phyloP scores from a whole-genome alignment of 352 stramenopile species.

The Phytophthora kernoviae region DNA sequence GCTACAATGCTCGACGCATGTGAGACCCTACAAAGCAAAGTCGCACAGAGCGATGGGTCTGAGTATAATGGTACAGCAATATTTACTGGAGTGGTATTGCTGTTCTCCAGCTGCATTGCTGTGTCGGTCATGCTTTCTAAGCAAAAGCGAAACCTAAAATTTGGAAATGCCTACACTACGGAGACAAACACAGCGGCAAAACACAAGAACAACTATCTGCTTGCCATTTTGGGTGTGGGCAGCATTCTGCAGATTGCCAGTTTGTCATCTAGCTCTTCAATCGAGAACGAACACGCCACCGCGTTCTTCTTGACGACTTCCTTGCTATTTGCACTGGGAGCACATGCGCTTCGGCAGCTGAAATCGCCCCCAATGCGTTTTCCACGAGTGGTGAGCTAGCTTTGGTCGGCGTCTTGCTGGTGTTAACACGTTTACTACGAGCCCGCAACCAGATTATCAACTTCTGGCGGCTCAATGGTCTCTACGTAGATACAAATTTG shows the following conservation, averaged over 20 bases:
- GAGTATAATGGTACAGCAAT: conserved; percentile 67
- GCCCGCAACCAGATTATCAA: conserved; percentile 90
- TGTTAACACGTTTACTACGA: conserved; percentile 66
- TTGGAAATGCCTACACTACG: conserved; percentile 1
- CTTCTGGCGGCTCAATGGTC: conserved; percentile 75
- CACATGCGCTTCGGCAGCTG: conserved; percentile 22
- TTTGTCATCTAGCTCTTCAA: conserved; percentile 82
- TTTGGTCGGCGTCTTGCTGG: conserved; percentile 38
- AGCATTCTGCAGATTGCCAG: conserved; percentile 58
- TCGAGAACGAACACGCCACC: conserved; percentile 91
- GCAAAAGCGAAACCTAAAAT: neutral
- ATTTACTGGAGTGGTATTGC: conserved; percentile 38
- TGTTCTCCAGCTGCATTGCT: conserved; percentile 36
- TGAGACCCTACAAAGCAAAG: conserved; percentile 48
- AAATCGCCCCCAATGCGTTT: conserved; percentile 1
- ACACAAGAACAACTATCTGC: neutral
- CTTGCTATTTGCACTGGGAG: conserved; percentile 32
- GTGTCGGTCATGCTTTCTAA: conserved; percentile 15
- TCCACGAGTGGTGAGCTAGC: conserved; percentile 6
- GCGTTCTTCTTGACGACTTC: conserved; percentile 76
- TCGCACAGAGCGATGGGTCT: conserved; percentile 71
- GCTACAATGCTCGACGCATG: conserved; percentile 40
- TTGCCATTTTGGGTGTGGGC: conserved; percentile 18
- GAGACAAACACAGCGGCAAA: neutral
- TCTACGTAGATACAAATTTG: conserved; percentile 48